These are phyloP conservation scores for Monosporascus sp. DNA, from an alignment of 2,329 filamentous ascomycete genomes.

Conservation along the genomic window DNA sequence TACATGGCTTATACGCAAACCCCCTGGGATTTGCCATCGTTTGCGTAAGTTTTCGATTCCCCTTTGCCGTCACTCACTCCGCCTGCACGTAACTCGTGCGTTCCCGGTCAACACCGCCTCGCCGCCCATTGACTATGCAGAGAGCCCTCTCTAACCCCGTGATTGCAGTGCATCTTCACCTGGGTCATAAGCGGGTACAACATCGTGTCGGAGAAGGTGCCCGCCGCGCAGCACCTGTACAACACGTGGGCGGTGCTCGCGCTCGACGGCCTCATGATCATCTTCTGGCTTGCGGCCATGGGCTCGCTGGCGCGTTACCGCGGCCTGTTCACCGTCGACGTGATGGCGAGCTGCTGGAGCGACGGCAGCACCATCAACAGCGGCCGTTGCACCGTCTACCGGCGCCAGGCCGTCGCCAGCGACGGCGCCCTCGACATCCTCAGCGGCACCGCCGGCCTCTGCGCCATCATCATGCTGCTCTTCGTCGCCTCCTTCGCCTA, in stretches of 20 bases:
- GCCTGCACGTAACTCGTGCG: neutral
- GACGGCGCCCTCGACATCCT: conserved; percentile 30
- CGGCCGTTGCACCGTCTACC: conserved; percentile 28
- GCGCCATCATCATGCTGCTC: conserved; percentile 32
- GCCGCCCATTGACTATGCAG: conserved; percentile 1
- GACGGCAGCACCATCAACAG: conserved; percentile 36
- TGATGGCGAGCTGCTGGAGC: conserved; percentile 25
- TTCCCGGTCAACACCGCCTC: neutral
- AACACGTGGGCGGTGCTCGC: conserved; percentile 39
- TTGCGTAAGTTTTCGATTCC: conserved; percentile 27
- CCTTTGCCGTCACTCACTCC: neutral
- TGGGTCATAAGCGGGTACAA: conserved; percentile 39
- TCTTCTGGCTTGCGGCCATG: conserved; percentile 43
- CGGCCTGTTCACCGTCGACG: conserved; percentile 27
- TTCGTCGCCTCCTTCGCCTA: conserved; percentile 26
- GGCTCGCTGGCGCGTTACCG: conserved; percentile 35
- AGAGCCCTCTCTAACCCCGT: neutral
- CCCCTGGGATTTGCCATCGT: conserved; percentile 35
- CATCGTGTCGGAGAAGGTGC: conserved; percentile 35
- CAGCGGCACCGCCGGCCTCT: conserved; percentile 36
- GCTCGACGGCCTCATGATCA: conserved; percentile 37
- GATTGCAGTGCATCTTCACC: conserved; percentile 36
- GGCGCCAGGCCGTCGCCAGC: conserved; percentile 28
- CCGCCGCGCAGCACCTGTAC: conserved; percentile 30
- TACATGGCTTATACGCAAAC: conserved; percentile 34